Conservation (phyloP, 805 yeast genomes). For the Candida oleophila region DNA sequence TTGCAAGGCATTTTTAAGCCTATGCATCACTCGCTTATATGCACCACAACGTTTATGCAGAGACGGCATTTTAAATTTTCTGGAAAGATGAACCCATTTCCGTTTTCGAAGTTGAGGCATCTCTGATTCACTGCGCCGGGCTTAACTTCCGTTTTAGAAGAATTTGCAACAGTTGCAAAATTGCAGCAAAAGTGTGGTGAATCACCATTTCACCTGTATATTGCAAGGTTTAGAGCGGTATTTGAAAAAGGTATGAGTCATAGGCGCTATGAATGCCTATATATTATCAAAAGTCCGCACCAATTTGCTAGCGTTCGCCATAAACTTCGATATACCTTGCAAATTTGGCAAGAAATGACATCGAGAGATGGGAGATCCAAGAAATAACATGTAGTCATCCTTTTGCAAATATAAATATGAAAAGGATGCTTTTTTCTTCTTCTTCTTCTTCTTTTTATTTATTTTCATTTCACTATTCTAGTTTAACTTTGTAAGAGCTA, state of each 20-base stretch:
- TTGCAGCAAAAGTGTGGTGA: not conserved
- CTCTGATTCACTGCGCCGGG: not conserved
- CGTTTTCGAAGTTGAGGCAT: not conserved
- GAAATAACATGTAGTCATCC: too few species aligned
- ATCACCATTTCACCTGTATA: not conserved
- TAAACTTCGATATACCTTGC: not conserved
- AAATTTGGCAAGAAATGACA: not conserved
- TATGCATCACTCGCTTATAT: too few species aligned
- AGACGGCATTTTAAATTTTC: not conserved
- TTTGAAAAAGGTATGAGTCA: not conserved
- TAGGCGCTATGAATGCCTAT: not conserved
- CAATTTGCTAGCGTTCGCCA: not conserved
- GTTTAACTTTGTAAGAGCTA: not conserved
- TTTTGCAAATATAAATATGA: too few species aligned
- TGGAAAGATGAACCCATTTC: not conserved
- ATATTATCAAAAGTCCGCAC: not conserved
- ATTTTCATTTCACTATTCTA: not conserved
- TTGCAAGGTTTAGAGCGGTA: not conserved
- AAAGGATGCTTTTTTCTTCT: not conserved
- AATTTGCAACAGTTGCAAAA: not conserved
- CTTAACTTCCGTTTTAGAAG: not conserved
- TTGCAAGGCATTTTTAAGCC: not conserved
- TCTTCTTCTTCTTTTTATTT: not conserved
- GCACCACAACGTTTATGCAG: too few species aligned
- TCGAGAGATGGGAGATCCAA: not conserved